These are phyloP conservation scores for Auxenochlorella protothecoides DNA, from an alignment of 139 green algal species.

Conservation along the genomic window DNA sequence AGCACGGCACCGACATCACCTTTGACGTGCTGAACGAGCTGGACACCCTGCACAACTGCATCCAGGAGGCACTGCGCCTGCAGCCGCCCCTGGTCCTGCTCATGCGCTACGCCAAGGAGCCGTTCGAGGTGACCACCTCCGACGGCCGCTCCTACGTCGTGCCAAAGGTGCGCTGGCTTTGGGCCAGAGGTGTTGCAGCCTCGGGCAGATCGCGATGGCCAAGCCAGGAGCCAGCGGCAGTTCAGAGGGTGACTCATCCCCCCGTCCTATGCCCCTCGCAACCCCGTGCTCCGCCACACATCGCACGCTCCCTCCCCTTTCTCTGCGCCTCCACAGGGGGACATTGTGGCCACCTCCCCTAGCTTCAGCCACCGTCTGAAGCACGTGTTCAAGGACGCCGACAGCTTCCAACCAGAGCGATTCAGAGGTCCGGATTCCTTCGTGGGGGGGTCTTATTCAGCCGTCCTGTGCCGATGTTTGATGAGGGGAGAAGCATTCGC, in stretches of 20 bases:
- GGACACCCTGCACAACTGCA: slow-evolving; percentile 74
- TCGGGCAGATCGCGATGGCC: too few species aligned
- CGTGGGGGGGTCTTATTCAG: too few species aligned
- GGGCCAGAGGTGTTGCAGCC: too few species aligned
- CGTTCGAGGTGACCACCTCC: slow-evolving; percentile 75
- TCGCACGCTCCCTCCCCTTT: background rate
- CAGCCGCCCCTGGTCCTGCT: slow-evolving; percentile 94
- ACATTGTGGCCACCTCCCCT: slow-evolving; percentile 79
- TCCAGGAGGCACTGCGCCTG: slow-evolving; percentile 82
- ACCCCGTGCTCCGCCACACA: too few species aligned
- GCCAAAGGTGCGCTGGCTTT: slow-evolving; percentile 54
- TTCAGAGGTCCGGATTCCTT: slow-evolving; percentile 22
- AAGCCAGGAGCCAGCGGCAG: too few species aligned
- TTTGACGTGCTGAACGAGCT: slow-evolving; percentile 82
- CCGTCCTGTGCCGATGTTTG: too few species aligned
- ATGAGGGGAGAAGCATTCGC: too few species aligned
- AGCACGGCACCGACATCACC: slow-evolving; percentile 59
- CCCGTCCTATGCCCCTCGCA: too few species aligned
- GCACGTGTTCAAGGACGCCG: slow-evolving; percentile 61
- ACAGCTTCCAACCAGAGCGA: slow-evolving; percentile 76
- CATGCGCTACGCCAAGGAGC: slow-evolving; percentile 72
- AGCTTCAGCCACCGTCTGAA: slow-evolving; percentile 77
- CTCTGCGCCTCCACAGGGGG: slow-evolving; percentile 44
- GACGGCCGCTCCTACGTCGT: slow-evolving; percentile 66
- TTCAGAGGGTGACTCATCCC: too few species aligned